These are phyloP conservation scores for Pseudofabraea citricarpa DNA, from an alignment of 2,329 filamentous ascomycete genomes.

Conservation along the genomic window DNA sequence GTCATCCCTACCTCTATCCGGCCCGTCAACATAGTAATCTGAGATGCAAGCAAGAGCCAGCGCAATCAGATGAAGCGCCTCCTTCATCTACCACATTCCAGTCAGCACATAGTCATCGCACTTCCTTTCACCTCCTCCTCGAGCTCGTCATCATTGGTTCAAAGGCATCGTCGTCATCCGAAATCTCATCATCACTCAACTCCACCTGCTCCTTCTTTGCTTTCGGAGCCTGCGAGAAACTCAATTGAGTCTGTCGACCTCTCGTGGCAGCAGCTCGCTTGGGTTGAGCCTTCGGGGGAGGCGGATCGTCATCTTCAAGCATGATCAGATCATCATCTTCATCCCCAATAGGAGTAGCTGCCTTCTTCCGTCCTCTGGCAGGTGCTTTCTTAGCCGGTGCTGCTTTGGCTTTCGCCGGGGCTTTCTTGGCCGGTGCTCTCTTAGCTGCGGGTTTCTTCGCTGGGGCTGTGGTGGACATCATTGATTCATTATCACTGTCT, in stretches of 20 bases:
- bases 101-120: not conserved
- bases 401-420: conserved; percentile 29
- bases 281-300: conserved; percentile 29
- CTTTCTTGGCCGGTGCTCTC: conserved; percentile 29
- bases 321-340: conserved; percentile 46
- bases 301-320: conserved; percentile 43
- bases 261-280: conserved; percentile 16
- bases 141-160: conserved; percentile 31
- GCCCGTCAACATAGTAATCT: too few species aligned
- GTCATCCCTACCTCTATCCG: too few species aligned
- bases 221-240: conserved; percentile 42
- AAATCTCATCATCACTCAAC: conserved; percentile 63
- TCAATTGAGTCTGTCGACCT: conserved; percentile 43
- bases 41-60: too few species aligned
- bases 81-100: not conserved
- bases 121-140: not conserved
- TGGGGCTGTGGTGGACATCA: conserved; percentile 24
- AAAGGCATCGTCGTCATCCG: conserved; percentile 54
- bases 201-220: conserved; percentile 35
- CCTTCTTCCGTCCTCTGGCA: conserved; percentile 17
- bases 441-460: conserved; percentile 24
- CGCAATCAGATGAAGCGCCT: not conserved
- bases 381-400: conserved; percentile 31
- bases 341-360: conserved; percentile 32
- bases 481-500: conserved; percentile 46